Evolutionary conservation across 129 eudicot species (phyloP), one percentile per base, ranked within the genome.

Genomic region (Scalesia atractyloides): DNA sequence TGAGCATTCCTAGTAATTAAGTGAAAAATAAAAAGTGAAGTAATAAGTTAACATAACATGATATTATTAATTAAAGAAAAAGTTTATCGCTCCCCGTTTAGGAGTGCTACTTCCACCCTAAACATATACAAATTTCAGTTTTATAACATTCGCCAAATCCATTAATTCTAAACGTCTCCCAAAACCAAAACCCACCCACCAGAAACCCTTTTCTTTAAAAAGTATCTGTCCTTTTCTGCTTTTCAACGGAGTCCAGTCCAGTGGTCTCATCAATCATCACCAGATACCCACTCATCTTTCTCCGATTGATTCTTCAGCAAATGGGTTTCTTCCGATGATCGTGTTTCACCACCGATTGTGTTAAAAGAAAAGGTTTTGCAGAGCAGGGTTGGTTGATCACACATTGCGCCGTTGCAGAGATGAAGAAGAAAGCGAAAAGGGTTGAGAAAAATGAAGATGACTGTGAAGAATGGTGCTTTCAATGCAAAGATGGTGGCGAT

Each of bases 401-500:
- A n/a, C 57, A 68, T 54, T 41, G 73, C 59, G 68, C 47, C 3
- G 56, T 64, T 56, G 66, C 41, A 64, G 77, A 46, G 79, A 77
- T 69, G 79, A 77, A 51, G 58, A 77, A 56, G 56, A 54, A 77
- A 67, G 75, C 34, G 44, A 75, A 51, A 61, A 60, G 24, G 47
- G 73, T 34, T 53, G 26, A n/a, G 19, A 69, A 64, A 48, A 76
- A 77, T 75, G 92, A 86, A 66, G 87, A 79, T 62, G 61, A 80
- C 15, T 73, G 75, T 36, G 97, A 92, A 66, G 86, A 86, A 26
- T 92, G 96, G 96, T 92, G 97, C 52, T 92, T 92, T 53, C 54
- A 36, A 0, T 92, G 96, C 77, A 88, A 92, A 76, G 97, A 92
- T 65, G 97, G 97, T 44, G 97, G 97, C 14, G 65, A 58, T 0